These are phyloP conservation scores for Penicillium sp. DNA, from an alignment of 2,329 filamentous ascomycete species.

Conservation along the genomic window DNA sequence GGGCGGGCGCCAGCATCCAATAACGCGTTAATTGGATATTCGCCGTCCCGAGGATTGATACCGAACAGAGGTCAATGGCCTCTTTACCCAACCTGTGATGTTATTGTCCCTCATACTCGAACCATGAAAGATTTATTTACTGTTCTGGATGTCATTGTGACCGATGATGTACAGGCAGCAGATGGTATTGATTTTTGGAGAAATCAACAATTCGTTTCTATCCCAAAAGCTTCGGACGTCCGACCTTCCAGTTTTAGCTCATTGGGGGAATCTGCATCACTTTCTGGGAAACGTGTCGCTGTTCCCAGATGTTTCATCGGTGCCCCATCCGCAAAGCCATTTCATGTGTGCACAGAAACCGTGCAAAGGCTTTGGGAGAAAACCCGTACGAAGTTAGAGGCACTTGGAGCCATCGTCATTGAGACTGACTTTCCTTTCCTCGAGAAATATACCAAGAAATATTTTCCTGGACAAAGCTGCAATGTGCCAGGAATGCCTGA, in stretches of 20 bases:
- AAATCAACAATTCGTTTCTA: conserved; percentile 8
- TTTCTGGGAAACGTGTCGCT: conserved; percentile 12
- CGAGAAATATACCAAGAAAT: conserved; percentile 2
- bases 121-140: conserved; percentile 53
- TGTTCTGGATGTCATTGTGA: conserved; percentile 21
- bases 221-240: background rate
- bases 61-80: conserved; percentile 57
- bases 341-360: conserved; percentile 5
- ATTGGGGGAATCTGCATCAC: background rate
- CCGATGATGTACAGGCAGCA: conserved; percentile 7
- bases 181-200: conserved; percentile 19
- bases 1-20: conserved; percentile 59
- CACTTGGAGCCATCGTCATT: conserved; percentile 18
- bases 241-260: conserved; percentile 3
- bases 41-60: conserved; percentile 56
- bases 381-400: conserved; percentile 14
- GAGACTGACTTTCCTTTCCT: conserved; percentile 23
- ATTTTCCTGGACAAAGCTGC: conserved; percentile 6
- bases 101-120: conserved; percentile 54
- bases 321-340: conserved; percentile 4
- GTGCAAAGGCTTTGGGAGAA: conserved; percentile 21
- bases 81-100: conserved; percentile 58
- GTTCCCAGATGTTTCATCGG: conserved; percentile 23
- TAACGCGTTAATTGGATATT: conserved; percentile 58
- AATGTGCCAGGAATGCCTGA: conserved; percentile 4